Evolutionary conservation across 257 asterid genomes (phyloP), one percentile per base, ranked within the genome.

Genomic region (Solanum tarijense): DNA sequence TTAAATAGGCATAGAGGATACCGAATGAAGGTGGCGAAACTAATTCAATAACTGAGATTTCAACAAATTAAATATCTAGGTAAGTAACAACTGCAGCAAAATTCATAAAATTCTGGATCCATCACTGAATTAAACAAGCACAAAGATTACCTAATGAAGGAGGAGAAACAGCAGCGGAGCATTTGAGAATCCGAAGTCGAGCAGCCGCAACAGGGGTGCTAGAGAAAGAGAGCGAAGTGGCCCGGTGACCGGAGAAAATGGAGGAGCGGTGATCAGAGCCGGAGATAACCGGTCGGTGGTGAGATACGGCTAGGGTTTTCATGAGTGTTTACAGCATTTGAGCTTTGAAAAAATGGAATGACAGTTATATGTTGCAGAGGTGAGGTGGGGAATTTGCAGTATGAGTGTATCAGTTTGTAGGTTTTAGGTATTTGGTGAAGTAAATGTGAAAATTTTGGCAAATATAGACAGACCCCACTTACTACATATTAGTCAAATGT

Each of bases 281-380:
- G 32, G 92, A 74, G 85, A 84, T 76, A 79, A 88, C 46, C 2
- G 94, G 95, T 25, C 73, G 82, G 69, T 31, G 88, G 46, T 31
- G 88, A 41, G 92, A 68, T 12, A 88, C 86, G 32, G 91, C 86
- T 89, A 93, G 94, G 93, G 94, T 89, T 55, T 93, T 95, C 98
- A 96, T 89, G 14, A 32, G 14, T 12, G 5, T 25, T 68, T 46
- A 34, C 55, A 38, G 83, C 91, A 76, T 88, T 62, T 86, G 74
- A 31, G 32, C 25, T 34, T 35, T n/a, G 38, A 13, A 12, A 76
- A 23, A n/a, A 76, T n/a, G 83, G 83, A 76, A 3, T 58, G 66
- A 58, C 25, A 0, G 66, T 20, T 20, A 20, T 58, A 58, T 58
- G 65, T 55, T 18, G 65, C n/a, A 55, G 65, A 55, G 65, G 65